Percentiles rank a stretch among this genome's conserved stretches.
phyloP scores from a whole-genome alignment of 2,329 filamentous ascomycete species.

The Apiospora kogelbergensis region DNA sequence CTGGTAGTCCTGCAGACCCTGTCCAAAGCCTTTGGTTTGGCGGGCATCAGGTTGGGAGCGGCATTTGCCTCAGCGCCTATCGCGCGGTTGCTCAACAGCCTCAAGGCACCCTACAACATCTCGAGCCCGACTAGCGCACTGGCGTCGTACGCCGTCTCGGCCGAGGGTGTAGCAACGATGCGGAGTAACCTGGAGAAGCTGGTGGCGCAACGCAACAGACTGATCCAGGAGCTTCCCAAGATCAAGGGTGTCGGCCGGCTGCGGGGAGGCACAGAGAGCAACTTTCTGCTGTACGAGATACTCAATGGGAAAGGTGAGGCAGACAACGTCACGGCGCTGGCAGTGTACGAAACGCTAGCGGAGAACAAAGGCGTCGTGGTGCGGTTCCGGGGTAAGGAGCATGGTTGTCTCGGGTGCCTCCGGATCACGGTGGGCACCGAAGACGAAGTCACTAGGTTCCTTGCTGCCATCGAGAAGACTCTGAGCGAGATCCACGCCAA shows the following conservation, averaged over 20 bases:
- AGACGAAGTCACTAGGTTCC: slow-evolving; percentile 76
- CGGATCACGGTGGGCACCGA: slow-evolving; percentile 92
- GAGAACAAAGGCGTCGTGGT: slow-evolving; percentile 89
- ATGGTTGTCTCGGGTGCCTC: slow-evolving; percentile 84
- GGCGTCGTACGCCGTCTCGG: slow-evolving; percentile 69
- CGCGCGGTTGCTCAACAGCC: slow-evolving; percentile 78
- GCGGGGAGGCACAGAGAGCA: slow-evolving; percentile 76
- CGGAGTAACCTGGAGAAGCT: slow-evolving; percentile 67
- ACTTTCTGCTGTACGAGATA: slow-evolving; percentile 91
- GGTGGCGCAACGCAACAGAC: slow-evolving; percentile 71
- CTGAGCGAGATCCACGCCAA: slow-evolving; percentile 41
- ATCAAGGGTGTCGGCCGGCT: slow-evolving; percentile 79
- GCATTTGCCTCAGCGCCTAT: slow-evolving; percentile 78
- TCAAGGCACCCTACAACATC: slow-evolving; percentile 97
- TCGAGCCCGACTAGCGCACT: slow-evolving; percentile 83
- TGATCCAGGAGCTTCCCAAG: slow-evolving; percentile 71
- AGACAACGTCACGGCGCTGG: slow-evolving; percentile 75
- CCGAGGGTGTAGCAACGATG: slow-evolving; percentile 72
- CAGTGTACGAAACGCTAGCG: slow-evolving; percentile 81
- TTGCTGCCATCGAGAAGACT: slow-evolving; percentile 62
- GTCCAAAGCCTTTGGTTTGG: slow-evolving; percentile 96
- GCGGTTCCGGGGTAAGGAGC: slow-evolving; percentile 88
- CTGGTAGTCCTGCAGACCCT: slow-evolving; percentile 97
- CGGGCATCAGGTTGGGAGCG: slow-evolving; percentile 85
- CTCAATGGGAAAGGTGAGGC: slow-evolving; percentile 70